Evolutionary conservation across 2,329 filamentous ascomycete species (phyloP).

Genomic region (Ascochyta rabiei): DNA sequence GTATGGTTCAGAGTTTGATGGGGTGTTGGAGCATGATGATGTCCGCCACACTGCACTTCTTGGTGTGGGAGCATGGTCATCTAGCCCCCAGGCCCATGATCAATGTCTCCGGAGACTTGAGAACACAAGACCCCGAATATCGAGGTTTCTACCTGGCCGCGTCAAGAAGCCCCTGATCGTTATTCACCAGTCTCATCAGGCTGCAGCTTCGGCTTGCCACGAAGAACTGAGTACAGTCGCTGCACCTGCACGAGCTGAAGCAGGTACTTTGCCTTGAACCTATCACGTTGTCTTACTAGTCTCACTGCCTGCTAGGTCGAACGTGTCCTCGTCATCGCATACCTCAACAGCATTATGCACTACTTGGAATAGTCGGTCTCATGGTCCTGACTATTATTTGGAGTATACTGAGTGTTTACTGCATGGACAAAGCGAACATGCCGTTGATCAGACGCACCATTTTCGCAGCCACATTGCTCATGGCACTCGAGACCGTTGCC

Average conservation of each 20-base stretch:
- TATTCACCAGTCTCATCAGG: conserved; percentile 8
- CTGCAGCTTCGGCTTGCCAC: conserved; percentile 16
- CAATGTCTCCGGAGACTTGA: conserved; percentile 19
- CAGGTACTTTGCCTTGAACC: neutral
- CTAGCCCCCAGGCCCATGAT: conserved; percentile 2
- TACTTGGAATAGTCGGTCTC: conserved; percentile 17
- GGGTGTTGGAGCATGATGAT: conserved; percentile 22
- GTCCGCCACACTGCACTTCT: conserved; percentile 14
- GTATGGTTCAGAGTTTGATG: conserved; percentile 34
- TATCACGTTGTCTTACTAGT: conserved; percentile 7
- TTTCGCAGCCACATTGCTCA: conserved; percentile 26
- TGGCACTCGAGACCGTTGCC: conserved; percentile 25
- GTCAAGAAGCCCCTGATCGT: conserved; percentile 28
- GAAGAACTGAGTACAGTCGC: conserved; percentile 7
- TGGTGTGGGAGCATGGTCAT: conserved; percentile 29
- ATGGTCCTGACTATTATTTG: conserved; percentile 22
- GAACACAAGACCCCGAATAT: conserved; percentile 20
- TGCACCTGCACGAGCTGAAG: neutral
- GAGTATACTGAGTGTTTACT: conserved; percentile 17
- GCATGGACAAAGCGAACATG: conserved; percentile 26
- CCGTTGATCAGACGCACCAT: conserved; percentile 28
- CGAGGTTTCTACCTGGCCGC: conserved; percentile 5
- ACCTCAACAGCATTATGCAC: conserved; percentile 16
- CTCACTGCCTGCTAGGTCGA: neutral
- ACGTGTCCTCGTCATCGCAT: neutral